phyloP scores from a whole-genome alignment of 225 moss, liverwort and hornwort species.

The Takakia lepidozioides region DNA sequence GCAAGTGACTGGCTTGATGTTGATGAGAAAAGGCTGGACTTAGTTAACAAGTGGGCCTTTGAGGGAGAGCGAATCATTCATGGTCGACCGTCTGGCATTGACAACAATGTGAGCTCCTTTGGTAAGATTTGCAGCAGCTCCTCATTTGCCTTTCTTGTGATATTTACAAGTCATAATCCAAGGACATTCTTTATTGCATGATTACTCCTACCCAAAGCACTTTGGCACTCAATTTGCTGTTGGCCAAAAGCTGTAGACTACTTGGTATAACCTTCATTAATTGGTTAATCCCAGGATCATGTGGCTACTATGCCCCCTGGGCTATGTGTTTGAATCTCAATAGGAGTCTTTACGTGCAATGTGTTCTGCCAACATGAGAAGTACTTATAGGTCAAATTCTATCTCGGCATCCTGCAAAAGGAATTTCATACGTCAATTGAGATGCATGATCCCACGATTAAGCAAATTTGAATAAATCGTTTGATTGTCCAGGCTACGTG shows the following conservation, averaged over 20 bases:
- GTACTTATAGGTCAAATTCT: too few relatives aligned
- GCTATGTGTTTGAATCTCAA: too few relatives aligned
- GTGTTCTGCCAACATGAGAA: too few relatives aligned
- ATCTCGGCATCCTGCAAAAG: neutral
- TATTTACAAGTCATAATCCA: neutral
- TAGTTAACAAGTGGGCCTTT: slow-evolving; percentile 90
- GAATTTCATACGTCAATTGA: neutral
- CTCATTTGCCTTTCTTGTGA: neutral
- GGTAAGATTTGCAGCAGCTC: slow-evolving; percentile 36
- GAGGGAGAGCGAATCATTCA: slow-evolving; percentile 96
- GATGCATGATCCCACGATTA: too few relatives aligned
- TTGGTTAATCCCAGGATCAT: too few relatives aligned
- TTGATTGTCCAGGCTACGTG: slow-evolving; percentile 55
- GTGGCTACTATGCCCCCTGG: too few relatives aligned
- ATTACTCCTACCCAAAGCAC: too few relatives aligned
- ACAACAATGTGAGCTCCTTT: slow-evolving; percentile 94
- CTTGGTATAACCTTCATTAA: too few relatives aligned
- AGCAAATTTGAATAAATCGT: too few relatives aligned
- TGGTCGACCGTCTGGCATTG: slow-evolving; percentile 93
- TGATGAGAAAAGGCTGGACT: slow-evolving; percentile 36
- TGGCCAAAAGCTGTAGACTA: too few relatives aligned
- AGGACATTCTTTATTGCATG: neutral
- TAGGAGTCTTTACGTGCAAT: too few relatives aligned
- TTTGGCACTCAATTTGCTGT: too few relatives aligned
- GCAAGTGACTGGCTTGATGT: slow-evolving; percentile 59